Evolutionary conservation across 2,329 filamentous ascomycete species (phyloP), one percentile per base, ranked within the genome.

Genomic region (Aspergillus texensis): DNA sequence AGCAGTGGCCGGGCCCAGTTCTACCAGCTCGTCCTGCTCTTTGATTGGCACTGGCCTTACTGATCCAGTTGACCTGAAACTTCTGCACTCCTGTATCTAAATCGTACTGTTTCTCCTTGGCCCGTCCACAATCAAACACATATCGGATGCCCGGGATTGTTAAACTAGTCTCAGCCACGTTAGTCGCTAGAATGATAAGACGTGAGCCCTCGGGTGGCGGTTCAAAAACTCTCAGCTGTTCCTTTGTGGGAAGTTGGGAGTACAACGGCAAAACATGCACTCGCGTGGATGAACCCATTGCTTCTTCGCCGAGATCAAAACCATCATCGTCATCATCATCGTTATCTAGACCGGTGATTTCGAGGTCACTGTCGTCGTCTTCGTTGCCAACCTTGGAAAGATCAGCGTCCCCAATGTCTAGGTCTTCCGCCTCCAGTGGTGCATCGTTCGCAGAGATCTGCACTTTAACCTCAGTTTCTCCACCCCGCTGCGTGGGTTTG

Each of bases 81-180:
- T 91, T 97, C 76, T 99, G 95, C 0, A 99, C 94, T 4, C 94
- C 94, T 10, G 91, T 97, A 12, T 87, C 81, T n/a, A 88, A 85
- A 74, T 98, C 92, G 72, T 95, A 98, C 62, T 90, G 91, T 66
- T 94, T 90, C 77, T 97, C 94, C 77, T 99, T 99, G 41, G 92
- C 91, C 57, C 96, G 86, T 39, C 95, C 95, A 68, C 92, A 94
- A 77, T 98, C 94, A 66, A 99, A 97, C 10, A 99, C 95, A 74
- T 97, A 99, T 64, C 92, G 88, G 65, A 96, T 94, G 1, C 93
- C 94, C 0, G 95, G 94, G 62, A 99, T 99, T 0, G 95, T 99
- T 75, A 99, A 85, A 86, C 92, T 96, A 0, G 95, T 99, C 78
- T 99, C 95, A 0, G 95, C 95, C 52, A 99, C 93, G 77, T 99